Evolutionary conservation across 257 asterid genomes (phyloP).

Genomic region (Cruciata laevipes): DNA sequence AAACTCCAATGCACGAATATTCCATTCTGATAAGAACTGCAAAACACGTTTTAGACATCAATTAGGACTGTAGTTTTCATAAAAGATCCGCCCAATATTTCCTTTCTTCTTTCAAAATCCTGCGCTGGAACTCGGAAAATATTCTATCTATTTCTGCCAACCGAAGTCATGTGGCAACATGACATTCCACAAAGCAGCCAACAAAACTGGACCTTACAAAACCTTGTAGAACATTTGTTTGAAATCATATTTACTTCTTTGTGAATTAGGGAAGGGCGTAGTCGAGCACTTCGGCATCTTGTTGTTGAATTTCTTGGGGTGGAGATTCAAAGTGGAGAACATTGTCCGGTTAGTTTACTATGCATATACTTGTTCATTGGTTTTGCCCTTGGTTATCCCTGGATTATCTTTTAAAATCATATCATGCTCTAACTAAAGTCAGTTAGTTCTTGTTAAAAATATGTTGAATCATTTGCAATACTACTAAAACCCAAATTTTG

Average conservation of each 20-base stretch:
- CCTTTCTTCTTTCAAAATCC: too few relatives aligned
- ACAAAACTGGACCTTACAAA: too few relatives aligned
- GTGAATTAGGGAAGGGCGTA: conserved; percentile 76
- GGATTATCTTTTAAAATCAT: background rate
- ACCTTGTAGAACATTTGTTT: background rate
- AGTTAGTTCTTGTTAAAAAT: background rate
- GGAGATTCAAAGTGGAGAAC: conserved; percentile 90
- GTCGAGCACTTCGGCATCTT: conserved; percentile 74
- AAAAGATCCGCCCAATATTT: too few relatives aligned
- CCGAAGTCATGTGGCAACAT: too few relatives aligned
- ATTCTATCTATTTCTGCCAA: too few relatives aligned
- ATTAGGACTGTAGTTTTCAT: too few relatives aligned
- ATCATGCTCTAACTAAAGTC: background rate
- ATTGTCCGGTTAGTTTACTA: conserved; percentile 65
- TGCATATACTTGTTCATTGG: background rate
- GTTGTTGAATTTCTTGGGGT: conserved; percentile 60
- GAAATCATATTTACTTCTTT: conserved; percentile 12
- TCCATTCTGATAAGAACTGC: too few relatives aligned
- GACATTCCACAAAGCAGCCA: too few relatives aligned
- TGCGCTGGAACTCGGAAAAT: too few relatives aligned
- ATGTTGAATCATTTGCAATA: background rate
- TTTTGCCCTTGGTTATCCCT: background rate
- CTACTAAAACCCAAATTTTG: background rate
- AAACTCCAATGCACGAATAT: too few relatives aligned
- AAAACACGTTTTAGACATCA: too few relatives aligned